phyloP scores from a whole-genome alignment of 2,329 filamentous ascomycete species.

The Colletotrichum lindemuthianum region DNA sequence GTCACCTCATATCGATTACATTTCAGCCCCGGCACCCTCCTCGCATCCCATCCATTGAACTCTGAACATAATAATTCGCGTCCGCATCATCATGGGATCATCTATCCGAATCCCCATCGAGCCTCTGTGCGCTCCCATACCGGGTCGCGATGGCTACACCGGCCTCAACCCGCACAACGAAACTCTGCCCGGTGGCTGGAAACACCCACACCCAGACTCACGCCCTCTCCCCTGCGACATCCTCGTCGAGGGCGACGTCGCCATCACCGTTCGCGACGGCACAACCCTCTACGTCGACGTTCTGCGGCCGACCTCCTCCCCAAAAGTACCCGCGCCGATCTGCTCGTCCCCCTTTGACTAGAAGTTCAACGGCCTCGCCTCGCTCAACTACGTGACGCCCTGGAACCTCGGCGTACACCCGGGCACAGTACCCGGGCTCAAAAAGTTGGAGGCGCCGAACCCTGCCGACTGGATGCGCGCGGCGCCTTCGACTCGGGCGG shows the following conservation, averaged over 20 bases:
- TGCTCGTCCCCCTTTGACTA: conserved; percentile 58
- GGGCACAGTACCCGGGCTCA: conserved; percentile 36
- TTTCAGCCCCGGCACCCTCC: neutral
- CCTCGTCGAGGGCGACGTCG: conserved; percentile 55
- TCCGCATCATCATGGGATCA: neutral
- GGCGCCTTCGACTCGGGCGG: conserved; percentile 42
- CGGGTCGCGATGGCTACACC: conserved; percentile 29
- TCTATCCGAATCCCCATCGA: conserved; percentile 2
- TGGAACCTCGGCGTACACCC: conserved; percentile 50
- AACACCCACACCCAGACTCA: conserved; percentile 39
- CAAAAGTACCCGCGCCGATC: conserved; percentile 53
- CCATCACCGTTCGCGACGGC: conserved; percentile 52
- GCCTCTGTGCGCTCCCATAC: neutral
- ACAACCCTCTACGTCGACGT: conserved; percentile 54
- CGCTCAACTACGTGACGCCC: conserved; percentile 47
- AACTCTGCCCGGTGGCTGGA: conserved; percentile 49
- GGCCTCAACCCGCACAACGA: conserved; percentile 49
- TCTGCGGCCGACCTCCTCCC: conserved; percentile 49
- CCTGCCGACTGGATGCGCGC: conserved; percentile 44
- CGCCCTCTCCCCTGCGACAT: conserved; percentile 40
- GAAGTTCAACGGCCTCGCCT: conserved; percentile 50
- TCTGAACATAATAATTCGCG: neutral
- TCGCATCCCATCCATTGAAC: neutral
- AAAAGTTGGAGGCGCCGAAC: conserved; percentile 45
- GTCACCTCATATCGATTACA: neutral